phyloP scores from a whole-genome alignment of 2,329 filamentous ascomycete genomes.

The Claviceps digitariae region DNA sequence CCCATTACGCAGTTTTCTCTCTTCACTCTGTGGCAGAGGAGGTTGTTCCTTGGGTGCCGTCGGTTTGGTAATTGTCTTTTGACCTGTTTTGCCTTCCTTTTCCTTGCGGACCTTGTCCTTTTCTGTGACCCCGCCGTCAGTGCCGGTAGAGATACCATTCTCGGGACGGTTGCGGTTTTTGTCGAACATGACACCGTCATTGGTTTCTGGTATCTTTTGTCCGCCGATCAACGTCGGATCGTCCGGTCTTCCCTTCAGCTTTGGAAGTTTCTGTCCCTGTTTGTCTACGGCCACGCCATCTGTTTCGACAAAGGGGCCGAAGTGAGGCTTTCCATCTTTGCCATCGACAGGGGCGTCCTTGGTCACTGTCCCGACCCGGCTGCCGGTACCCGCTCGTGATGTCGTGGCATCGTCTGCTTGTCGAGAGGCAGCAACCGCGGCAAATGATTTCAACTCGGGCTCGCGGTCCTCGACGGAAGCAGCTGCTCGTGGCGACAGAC shows the following conservation, averaged over 20 bases:
- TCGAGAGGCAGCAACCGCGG: slow-evolving; percentile 9
- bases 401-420: slow-evolving; percentile 14
- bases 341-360: slow-evolving; percentile 86
- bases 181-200: slow-evolving; percentile 89
- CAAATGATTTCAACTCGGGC: slow-evolving; percentile 10
- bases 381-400: slow-evolving; percentile 16
- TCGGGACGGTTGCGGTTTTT: slow-evolving; percentile 62
- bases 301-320: slow-evolving; percentile 63
- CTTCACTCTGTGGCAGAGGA: slow-evolving; percentile 67
- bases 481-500: slow-evolving; percentile 22
- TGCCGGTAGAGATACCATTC: slow-evolving; percentile 67
- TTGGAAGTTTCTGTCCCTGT: slow-evolving; percentile 25
- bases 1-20: slow-evolving; percentile 46
- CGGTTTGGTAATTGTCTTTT: slow-evolving; percentile 59
- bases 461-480: slow-evolving; percentile 10
- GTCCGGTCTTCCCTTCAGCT: slow-evolving; percentile 34
- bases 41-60: slow-evolving; percentile 76
- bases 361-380: slow-evolving; percentile 26
- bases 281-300: slow-evolving; percentile 21
- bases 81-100: slow-evolving; percentile 51
- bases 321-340: slow-evolving; percentile 84
- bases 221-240: slow-evolving; percentile 43
- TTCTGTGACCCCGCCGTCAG: slow-evolving; percentile 77
- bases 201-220: slow-evolving; percentile 46
- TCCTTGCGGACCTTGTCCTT: slow-evolving; percentile 66